Evolutionary conservation across 345 rosid genomes (phyloP), one percentile per base, ranked within the genome.

Genomic region (Syzygium aromaticum): DNA sequence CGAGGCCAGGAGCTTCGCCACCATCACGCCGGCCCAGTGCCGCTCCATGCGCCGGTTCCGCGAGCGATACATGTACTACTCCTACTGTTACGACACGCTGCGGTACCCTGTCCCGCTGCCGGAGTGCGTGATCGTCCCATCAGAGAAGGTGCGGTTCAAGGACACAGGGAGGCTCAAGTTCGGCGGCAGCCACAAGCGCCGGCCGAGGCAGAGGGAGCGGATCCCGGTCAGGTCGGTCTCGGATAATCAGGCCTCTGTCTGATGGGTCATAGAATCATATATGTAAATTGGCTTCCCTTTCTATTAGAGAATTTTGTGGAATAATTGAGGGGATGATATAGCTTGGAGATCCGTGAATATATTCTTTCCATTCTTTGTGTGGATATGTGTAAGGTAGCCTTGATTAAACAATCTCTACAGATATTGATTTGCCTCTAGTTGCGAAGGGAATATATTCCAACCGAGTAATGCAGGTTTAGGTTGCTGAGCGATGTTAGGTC

Each of bases 131-230:
- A 89, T 95, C 27, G 91, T 90, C 86, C 91, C 96, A 0, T n/a
- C 87, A 0, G 99, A 98, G 88, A 92, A 89, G 82, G 90, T 84
- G 11, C 89, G 94, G 52, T 96, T 95, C 84, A 92, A 67, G 23
- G 93, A 94, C 23, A 94, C 94, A 0, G 99, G 99, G 6, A 90
- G 98, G 83, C 89, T 95, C 89, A 96, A 92, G 88, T 96, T 94
- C 7, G 98, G 96, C 5, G 89, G 89, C 38, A 88, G 89, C 89
- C 89, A 88, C 87, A 88, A 88, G 87, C 87, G 87, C 52, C 87
- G 87, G 15, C 53, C 85, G 3, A 82, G 87, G 59, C 27, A 77
- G 53, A 51, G 80, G 57, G 64, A 30, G 82, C 51, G 51, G 63
- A 38, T 14, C 64, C 54, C 85, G 3, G 86, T 13, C 9, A 17